phyloP scores from a whole-genome alignment of 148 eudicot genomes.

The Beta vulgaris region DNA sequence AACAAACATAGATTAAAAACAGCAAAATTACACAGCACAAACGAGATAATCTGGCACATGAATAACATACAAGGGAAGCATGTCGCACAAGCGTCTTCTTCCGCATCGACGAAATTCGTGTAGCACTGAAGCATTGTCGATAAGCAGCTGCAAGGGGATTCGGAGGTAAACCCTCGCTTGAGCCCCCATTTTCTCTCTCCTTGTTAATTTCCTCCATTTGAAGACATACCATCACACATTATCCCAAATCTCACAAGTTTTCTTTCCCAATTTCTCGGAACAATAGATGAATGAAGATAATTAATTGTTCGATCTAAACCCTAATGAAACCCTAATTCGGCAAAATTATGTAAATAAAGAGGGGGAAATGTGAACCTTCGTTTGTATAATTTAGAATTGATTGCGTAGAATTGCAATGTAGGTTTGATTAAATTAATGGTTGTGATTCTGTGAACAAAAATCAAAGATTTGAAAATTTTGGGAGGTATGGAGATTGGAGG shows the following conservation, averaged over 20 bases:
- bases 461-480: conserved; percentile 9
- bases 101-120: conserved; percentile 23
- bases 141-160: conserved; percentile 42
- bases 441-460: neutral
- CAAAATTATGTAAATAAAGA: too few species aligned
- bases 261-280: neutral
- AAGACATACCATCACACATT: conserved; percentile 38
- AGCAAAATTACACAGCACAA: too few species aligned
- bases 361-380: neutral
- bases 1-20: conserved; percentile 2
- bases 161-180: conserved; percentile 62
- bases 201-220: conserved; percentile 60
- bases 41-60: too few species aligned
- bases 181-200: conserved; percentile 39
- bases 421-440: neutral
- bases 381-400: neutral
- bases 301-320: conserved; percentile 11
- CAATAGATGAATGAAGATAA: neutral
- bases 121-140: conserved; percentile 40
- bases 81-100: conserved; percentile 67
- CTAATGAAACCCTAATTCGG: conserved; percentile 15
- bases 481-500: neutral
- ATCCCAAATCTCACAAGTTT: neutral
- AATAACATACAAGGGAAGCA: conserved; percentile 55
- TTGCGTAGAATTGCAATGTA: neutral